Evolutionary conservation across 1,284 basidiomycete species (phyloP), one percentile per base, ranked within the genome.

Genomic region (Irpex rosettiformis): DNA sequence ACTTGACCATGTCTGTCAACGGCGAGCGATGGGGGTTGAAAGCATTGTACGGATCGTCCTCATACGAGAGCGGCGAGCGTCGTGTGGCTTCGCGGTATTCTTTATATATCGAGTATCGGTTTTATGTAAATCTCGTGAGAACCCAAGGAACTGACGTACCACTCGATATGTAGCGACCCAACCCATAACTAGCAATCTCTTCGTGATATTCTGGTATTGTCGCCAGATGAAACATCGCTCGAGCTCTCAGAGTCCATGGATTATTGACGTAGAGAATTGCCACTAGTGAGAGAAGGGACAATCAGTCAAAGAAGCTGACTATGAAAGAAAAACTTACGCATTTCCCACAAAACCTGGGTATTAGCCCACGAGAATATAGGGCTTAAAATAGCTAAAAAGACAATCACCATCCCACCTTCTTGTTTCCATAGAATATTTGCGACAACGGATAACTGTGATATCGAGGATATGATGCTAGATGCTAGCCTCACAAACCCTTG

Each of bases 201-300:
- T 54, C 27, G 24, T 58, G 58, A 37, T 45, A 52, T 33, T 28
- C 13, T 1, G 29, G n/a, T 24, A 25, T 52, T 16, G 54, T 61
- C 4, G 60, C 60, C 8, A 61, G 18, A 45, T 47, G n/a, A 40
- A 42, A 52, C 28, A 61, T 7, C 10, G 60, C 56, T n/a, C 25
- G n/a, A 8, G 47, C 11, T 24, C 56, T 52, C 18, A 55, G 22
- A 33, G 55, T 52, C 3, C 13, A 22, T 5, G 16, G 22, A 30
- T 59, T 37, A 13, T 11, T 29, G 11, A 33, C 24, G n/a, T 51
- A 55, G 33, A 37, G 33, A 37, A 37, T 16, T 16, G 33, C 33
- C 10, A 37, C 33, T 37, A 11, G 10, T 16, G 16, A 37, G 16
- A 4, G 11, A 37, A 16, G 10, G 33, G 10, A 37, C 16, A 37